Evolutionary conservation across 306 rosid genomes (phyloP).

Genomic region (Ormosia emarginata): DNA sequence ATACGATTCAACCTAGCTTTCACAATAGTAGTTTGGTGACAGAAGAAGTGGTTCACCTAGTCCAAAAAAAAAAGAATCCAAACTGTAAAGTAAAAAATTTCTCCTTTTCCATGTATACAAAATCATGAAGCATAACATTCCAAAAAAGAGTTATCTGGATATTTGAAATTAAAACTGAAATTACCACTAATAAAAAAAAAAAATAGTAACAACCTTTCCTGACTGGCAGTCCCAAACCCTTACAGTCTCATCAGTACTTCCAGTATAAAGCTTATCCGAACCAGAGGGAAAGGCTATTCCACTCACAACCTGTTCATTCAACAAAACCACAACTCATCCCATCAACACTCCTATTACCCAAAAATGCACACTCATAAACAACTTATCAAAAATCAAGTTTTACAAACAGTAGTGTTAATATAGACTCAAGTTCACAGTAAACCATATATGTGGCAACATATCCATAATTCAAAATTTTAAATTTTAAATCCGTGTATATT

Average conservation of each 20-base stretch:
- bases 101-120: neutral
- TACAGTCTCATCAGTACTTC: conserved; percentile 83
- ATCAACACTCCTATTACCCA: conserved; percentile 8
- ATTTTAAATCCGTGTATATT: neutral
- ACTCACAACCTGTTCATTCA: conserved; percentile 67
- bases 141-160: neutral
- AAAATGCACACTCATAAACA: neutral
- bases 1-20: neutral
- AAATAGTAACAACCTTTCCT: conserved; percentile 68
- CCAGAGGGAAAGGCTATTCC: conserved; percentile 92
- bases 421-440: neutral
- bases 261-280: conserved; percentile 90
- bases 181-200: neutral
- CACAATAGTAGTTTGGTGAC: neutral
- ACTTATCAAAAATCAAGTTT: neutral
- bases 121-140: conserved; percentile 1
- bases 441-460: neutral
- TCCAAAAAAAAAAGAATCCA: neutral
- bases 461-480: neutral
- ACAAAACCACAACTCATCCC: conserved; percentile 7
- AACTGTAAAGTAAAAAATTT: neutral
- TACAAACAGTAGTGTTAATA: neutral
- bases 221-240: conserved; percentile 95
- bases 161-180: neutral
- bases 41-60: neutral